Percentiles rank a stretch among this genome's conserved stretches.
phyloP scores from a whole-genome alignment of 225 moss, liverwort and hornwort species.

The Neckera pumila region DNA sequence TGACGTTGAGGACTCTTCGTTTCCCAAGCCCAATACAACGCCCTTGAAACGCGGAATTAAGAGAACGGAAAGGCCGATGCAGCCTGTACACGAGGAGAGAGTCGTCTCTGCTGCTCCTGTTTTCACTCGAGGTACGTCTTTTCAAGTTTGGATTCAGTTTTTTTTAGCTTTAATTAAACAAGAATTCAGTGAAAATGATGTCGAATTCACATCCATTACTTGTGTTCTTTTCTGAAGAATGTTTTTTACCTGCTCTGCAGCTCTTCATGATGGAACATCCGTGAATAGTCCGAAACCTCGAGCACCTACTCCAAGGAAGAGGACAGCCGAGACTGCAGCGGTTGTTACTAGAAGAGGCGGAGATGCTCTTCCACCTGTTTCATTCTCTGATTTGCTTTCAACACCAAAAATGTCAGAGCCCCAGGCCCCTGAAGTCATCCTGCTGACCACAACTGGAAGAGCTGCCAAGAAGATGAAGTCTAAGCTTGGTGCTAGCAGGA shows the following conservation, averaged over 20 bases:
- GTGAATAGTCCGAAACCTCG: conserved; percentile 4
- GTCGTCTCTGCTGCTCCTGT: background rate
- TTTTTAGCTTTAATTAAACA: too few relatives aligned
- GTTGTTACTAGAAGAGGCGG: conserved; percentile 7
- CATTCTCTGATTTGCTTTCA: conserved; percentile 19
- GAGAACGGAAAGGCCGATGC: conserved; percentile 9
- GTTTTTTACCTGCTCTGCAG: background rate
- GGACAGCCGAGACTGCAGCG: conserved; percentile 6
- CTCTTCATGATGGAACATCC: conserved; percentile 6
- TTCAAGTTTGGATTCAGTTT: background rate
- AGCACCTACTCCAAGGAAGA: conserved; percentile 11
- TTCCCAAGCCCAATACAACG: conserved; percentile 7
- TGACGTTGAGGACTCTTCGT: background rate
- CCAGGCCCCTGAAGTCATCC: background rate
- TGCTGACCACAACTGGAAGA: background rate
- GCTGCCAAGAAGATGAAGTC: background rate
- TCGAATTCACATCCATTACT: background rate
- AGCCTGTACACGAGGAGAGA: conserved; percentile 6
- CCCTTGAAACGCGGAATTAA: conserved; percentile 21
- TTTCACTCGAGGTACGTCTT: conserved; percentile 18
- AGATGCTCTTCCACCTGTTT: conserved; percentile 9
- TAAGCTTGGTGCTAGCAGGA: background rate
- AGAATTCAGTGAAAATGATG: background rate
- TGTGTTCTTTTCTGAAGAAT: background rate
- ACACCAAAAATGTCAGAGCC: conserved; percentile 1